phyloP scores from a whole-genome alignment of 352 stramenopile genomes.

The Phytophthora agathidicida region DNA sequence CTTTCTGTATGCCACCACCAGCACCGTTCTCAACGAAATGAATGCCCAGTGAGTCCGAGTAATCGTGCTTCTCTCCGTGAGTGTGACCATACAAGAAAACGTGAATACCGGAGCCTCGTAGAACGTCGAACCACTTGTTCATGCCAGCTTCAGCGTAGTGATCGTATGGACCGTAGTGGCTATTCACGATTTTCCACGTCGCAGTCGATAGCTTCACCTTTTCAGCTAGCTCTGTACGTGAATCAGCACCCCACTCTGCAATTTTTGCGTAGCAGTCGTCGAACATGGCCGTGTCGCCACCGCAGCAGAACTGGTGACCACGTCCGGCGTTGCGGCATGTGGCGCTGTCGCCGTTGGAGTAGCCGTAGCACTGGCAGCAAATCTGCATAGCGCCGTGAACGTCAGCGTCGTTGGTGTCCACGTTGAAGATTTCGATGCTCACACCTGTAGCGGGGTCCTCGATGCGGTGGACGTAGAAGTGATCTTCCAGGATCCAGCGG shows the following conservation, averaged over 20 bases:
- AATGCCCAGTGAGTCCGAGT: constrained; percentile 11
- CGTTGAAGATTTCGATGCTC: constrained; percentile 25
- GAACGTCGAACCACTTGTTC: constrained; percentile 23
- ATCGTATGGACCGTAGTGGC: constrained; percentile 21
- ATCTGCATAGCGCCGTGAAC: constrained; percentile 8
- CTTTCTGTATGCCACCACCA: constrained; percentile 19
- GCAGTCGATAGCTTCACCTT: constrained; percentile 16
- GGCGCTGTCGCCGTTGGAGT: constrained; percentile 9
- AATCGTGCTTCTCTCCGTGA: constrained; percentile 24
- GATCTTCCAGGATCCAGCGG: constrained; percentile 20
- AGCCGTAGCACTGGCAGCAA: constrained; percentile 31
- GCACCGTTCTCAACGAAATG: constrained; percentile 27
- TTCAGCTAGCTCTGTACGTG: neutral
- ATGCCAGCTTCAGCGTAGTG: constrained; percentile 21
- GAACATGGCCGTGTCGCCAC: constrained; percentile 18
- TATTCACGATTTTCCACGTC: constrained; percentile 35
- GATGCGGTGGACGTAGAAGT: constrained; percentile 19
- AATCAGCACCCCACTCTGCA: constrained; percentile 11
- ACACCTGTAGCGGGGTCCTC: constrained; percentile 17
- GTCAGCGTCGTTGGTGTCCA: constrained; percentile 25
- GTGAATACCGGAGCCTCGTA: constrained; percentile 7
- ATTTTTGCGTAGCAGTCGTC: constrained; percentile 19
- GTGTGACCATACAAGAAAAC: constrained; percentile 22
- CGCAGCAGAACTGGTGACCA: constrained; percentile 18
- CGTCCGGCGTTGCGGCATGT: constrained; percentile 4